Base-by-base conservation (phyloP, 1,284 basidiomycete genomes). In the Tilletia walkeri region DNA sequence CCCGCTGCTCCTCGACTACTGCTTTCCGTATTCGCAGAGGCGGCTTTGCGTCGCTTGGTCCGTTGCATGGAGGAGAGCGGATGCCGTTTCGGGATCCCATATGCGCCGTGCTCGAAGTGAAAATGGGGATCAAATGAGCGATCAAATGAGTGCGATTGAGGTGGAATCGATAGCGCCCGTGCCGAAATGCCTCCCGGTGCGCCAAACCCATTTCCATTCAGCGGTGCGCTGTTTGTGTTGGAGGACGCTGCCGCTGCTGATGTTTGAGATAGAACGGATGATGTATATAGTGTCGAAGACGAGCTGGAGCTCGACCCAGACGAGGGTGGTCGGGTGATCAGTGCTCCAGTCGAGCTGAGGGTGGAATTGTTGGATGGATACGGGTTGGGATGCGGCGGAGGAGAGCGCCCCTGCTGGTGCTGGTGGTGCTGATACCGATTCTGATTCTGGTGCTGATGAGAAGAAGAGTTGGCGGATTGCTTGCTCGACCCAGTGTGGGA, bases 11-110 rank as follows among this genome's bases (percentile, higher is more conserved):
- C 77, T 66, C 74, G 76, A n/a, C 70, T 34, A 73, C 77, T 34
- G 69, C 68, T 41, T 72, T 70, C 6, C 71, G 45, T 48, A 74
- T 67, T 69, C 5, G 48, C 50, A 49, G 39, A 59, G 73, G 75
- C 69, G 69, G 74, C 72, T 75, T 81, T 76, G 67, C 81, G 59
- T 34, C 59, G 30, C 71, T 76, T 81, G 65, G 12, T 34, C 4
- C 76, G 72, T 3, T 71, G 74, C 14, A 77, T 71, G 39, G 76
- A 75, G 9, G 75, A 72, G 66, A 77, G 75, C 0, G 80, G 77
- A 68, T 79, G 77, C 5, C 79, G 68, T 67, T 86, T 86, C 0
- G 85, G 85, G 20, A 86, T 86, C 6, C 85, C 85, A 68, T 83
- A 85, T 5, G 85, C 85, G n/a, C 84, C 85, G 65, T 80, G 75